Percentiles rank a stretch among this genome's conserved stretches.
Evolutionary conservation across 2,329 filamentous ascomycete genomes (phyloP).

Genomic region (Phyllosticta citribraziliensis): DNA sequence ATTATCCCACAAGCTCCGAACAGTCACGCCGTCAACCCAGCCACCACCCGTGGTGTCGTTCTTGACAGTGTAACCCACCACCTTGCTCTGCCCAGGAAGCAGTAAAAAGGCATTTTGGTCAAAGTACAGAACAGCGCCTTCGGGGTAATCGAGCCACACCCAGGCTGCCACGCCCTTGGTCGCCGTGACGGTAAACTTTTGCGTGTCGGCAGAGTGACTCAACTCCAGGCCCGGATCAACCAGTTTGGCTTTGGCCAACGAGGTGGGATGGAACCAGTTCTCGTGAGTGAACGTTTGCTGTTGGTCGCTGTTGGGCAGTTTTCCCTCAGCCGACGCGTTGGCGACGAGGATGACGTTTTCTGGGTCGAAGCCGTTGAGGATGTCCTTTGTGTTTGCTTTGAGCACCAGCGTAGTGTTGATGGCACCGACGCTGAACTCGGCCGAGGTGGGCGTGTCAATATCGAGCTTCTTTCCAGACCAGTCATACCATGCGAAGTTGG

Average conservation of each 20-base stretch:
- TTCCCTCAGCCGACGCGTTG: constrained; percentile 36
- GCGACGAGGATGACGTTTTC: constrained; percentile 35
- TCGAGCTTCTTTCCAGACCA: constrained; percentile 38
- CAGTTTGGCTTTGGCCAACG: constrained; percentile 36
- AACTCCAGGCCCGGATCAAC: constrained; percentile 40
- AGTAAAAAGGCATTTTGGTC: constrained; percentile 46
- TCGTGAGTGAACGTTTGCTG: constrained; percentile 38
- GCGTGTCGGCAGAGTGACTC: constrained; percentile 20
- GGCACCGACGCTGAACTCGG: constrained; percentile 37
- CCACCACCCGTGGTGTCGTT: constrained; percentile 33
- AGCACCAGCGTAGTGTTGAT: constrained; percentile 44
- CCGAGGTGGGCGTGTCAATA: constrained; percentile 23
- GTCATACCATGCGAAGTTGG: constrained; percentile 43
- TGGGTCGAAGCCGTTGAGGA: constrained; percentile 23
- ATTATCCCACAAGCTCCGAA: constrained; percentile 44
- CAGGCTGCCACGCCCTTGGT: constrained; percentile 41
- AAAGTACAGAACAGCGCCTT: constrained; percentile 41
- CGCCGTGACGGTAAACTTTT: constrained; percentile 39
- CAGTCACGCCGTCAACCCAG: constrained; percentile 40
- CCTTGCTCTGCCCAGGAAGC: constrained; percentile 33
- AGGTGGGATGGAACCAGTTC: constrained; percentile 41
- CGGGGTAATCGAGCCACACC: constrained; percentile 47
- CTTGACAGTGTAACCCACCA: constrained; percentile 37
- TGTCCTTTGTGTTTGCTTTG: constrained; percentile 27
- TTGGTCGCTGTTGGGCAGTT: constrained; percentile 35